Evolutionary conservation across 768 basidiomycete species (phyloP).

Genomic region (Mycena venus): DNA sequence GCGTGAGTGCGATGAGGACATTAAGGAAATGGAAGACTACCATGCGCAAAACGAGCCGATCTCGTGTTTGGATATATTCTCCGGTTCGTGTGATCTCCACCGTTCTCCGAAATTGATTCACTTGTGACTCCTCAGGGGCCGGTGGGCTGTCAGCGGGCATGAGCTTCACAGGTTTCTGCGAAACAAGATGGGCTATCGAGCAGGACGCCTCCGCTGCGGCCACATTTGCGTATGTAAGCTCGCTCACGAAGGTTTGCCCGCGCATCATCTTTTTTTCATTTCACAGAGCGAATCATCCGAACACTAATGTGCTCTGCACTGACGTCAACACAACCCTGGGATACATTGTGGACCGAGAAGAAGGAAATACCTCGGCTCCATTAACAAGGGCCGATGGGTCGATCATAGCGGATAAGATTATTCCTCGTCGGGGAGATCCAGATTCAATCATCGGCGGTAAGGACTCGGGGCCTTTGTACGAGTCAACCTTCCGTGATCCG

Average conservation of each 20-base stretch:
- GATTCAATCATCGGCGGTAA: not conserved
- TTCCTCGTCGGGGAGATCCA: slow-evolving; percentile 8
- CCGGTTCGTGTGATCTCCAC: not conserved
- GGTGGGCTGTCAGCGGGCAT: slow-evolving; percentile 66
- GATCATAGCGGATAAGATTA: not conserved
- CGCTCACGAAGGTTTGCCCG: not conserved
- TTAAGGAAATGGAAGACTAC: not conserved
- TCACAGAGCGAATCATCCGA: slow-evolving; percentile 17
- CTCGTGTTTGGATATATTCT: not conserved
- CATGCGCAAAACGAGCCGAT: not conserved
- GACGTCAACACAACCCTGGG: slow-evolving; percentile 5
- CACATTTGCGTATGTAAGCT: slow-evolving; percentile 59
- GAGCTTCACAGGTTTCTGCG: slow-evolving; percentile 53
- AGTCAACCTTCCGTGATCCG: too few relatives aligned
- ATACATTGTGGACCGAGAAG: not conserved
- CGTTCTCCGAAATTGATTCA: too few relatives aligned
- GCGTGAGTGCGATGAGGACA: not conserved
- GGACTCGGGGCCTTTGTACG: too few relatives aligned
- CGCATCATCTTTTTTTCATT: not conserved
- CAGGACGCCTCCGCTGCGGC: slow-evolving; percentile 56
- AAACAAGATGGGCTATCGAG: slow-evolving; percentile 66
- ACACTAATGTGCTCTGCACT: not conserved
- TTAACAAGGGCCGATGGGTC: not conserved
- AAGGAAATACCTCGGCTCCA: not conserved
- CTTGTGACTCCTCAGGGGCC: slow-evolving; percentile 49